A percentile compares a stretch with the other conserved stretches of the same genome.
Evolutionary conservation across 306 rosid species (phyloP).

Genomic region (Benincasa hispida): DNA sequence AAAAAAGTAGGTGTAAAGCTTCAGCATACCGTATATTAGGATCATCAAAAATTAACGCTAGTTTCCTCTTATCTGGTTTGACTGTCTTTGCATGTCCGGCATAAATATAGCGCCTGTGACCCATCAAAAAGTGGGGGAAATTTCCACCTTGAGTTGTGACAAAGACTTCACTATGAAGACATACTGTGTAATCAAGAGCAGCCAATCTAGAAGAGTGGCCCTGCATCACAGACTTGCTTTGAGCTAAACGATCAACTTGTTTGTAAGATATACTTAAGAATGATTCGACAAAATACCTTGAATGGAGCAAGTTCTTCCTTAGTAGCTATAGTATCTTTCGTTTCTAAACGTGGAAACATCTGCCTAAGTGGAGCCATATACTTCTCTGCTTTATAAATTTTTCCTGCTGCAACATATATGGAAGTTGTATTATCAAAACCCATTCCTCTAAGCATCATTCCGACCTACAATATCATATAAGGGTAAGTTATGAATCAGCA

Average conservation of each 20-base stretch:
- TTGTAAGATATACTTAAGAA: not conserved
- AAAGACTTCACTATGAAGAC: constrained; percentile 92
- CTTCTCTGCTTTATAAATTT: constrained; percentile 68
- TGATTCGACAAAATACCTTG: constrained; percentile 28
- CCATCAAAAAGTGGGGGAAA: constrained; percentile 96
- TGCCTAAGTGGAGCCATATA: constrained; percentile 89
- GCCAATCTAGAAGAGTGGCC: constrained; percentile 94
- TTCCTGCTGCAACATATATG: constrained; percentile 85
- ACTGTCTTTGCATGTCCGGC: constrained; percentile 91
- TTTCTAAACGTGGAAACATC: constrained; percentile 87
- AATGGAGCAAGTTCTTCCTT: constrained; percentile 78
- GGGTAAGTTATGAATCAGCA: constrained; percentile 6
- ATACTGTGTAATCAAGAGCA: constrained; percentile 92
- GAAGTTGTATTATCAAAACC: constrained; percentile 83
- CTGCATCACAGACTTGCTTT: constrained; percentile 37
- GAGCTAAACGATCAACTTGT: constrained; percentile 12
- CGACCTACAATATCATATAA: constrained; percentile 46
- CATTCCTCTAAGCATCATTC: constrained; percentile 98
- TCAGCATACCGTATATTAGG: constrained; percentile 57
- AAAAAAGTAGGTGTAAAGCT: not conserved
- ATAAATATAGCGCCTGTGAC: constrained; percentile 71
- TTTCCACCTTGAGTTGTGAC: constrained; percentile 97
- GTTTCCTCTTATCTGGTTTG: constrained; percentile 85
- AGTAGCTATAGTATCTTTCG: constrained; percentile 68
- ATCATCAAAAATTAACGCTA: constrained; percentile 56